Base-by-base conservation (phyloP, 805 yeast genomes). In the Saccharomycopsis selenospora region DNA sequence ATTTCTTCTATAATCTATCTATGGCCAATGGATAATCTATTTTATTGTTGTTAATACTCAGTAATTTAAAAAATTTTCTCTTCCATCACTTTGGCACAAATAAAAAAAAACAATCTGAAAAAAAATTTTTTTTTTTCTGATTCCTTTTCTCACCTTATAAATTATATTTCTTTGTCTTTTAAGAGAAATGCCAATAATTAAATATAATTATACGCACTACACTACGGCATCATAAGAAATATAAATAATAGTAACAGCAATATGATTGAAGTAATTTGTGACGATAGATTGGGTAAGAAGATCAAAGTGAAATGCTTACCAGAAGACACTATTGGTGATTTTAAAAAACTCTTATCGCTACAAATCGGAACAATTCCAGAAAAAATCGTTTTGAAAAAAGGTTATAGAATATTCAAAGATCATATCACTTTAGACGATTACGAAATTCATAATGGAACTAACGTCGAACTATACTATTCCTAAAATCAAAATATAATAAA, bases 391-490 rank as follows among this genome's bases (percentile, higher is more conserved):
- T 70, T 91, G 54, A 90, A 88, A 63, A 90, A 87, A 60, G 96
- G 97, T 1, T 82, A 88, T 59, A 82, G 79, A 55, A 77, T 85
- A 0, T 80, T 78, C 63, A 93, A 93, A 61, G 93, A 91, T 59
- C 97, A 90, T 61, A 91, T 91, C 48, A 74, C 90, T 1, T 69
- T 91, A 41, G 96, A 84, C n/a, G 99, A 91, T 64, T 91, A 93
- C 61, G 99, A 91, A 63, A 80, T 91, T 17, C 95, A 89, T 60
- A 82, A 89, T 62, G 95, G 95, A 7, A 82, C 85, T 52, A 87
- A 82, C 63, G 65, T 91, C 55, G 99, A 91, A 66, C 67, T 91
- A 62, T 93, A 87, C 58, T 85, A 85, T 60, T 68, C 80, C 23
- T 83, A 36, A 49, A 33, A 33, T 10, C 8, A 10, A n/a, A n/a